Base-by-base conservation (phyloP, 805 yeast genomes). In the Schizosaccharomyces japonicus region DNA sequence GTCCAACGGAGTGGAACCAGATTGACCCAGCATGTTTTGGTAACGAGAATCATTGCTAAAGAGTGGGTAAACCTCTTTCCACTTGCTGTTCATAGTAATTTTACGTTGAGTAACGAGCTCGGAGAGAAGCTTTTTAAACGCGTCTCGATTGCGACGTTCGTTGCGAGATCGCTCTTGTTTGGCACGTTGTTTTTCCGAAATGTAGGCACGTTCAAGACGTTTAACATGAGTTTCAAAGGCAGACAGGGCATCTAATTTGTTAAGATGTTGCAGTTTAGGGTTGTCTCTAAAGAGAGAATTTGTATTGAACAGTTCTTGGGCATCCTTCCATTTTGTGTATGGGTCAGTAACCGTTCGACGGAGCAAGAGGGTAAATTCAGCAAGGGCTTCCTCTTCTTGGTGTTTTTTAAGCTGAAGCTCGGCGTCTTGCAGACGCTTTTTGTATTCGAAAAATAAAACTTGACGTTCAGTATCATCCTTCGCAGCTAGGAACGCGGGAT, bases 1-100 rank as follows among this genome's bases (percentile, higher is more conserved):
- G 52, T 83, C 93, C 39, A 76, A 56, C 0, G 94, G 78, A 1
- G 75, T 69, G 0, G 94, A 82, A 0, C 94, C 94, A 42, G 71
- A 66, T 48, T 84, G 68, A 0, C 92, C 94, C 49, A 83, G 66
- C 32, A 83, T 52, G 21, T 68, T 72, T 13, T 71, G 55, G 56
- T 78, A 83, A 13, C 72, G 62, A 44, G 64, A 65, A 51, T 77
- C 78, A 29, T 71, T 69, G 50, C 72, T 72, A 1, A 82, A 54
- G 4, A 56, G 50, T 0, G 68, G 63, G 39, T 71, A 66, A 1
- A 80, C 55, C 23, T 76, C 77, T 45, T 59, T 61, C 76, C 92
- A 83, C 47, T 60, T 64, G 1, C 79, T 64, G 49, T 69, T 69
- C 1, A 79, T 74, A 5, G 59, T 58, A 25, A 77, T 61, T 13